Evolutionary conservation across 495 filamentous ascomycete species (phyloP).

Genomic region (Cercophora newfieldiana): DNA sequence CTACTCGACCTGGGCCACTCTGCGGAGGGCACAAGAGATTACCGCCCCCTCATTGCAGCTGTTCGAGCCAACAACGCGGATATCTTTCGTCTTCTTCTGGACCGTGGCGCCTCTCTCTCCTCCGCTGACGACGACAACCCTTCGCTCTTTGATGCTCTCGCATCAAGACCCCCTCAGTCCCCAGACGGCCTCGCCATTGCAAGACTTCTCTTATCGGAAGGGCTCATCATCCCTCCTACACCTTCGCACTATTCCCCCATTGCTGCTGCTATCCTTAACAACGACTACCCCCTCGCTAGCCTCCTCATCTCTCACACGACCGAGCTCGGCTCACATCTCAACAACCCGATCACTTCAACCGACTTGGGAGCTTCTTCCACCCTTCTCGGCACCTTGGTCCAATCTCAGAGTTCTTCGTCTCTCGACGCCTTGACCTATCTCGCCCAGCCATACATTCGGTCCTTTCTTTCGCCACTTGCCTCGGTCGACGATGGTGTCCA

Average conservation of each 20-base stretch:
- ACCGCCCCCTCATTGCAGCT: constrained; percentile 3
- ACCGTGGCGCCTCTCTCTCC: background rate
- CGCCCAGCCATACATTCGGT: too few species aligned
- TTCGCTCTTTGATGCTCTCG: too few species aligned
- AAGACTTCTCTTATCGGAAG: background rate
- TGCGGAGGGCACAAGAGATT: background rate
- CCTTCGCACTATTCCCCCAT: background rate
- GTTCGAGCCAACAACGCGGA: constrained; percentile 10
- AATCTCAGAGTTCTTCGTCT: too few species aligned
- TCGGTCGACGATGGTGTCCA: too few species aligned
- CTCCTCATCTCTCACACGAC: background rate
- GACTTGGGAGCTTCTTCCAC: background rate
- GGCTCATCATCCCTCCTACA: background rate
- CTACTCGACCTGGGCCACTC: constrained; percentile 14
- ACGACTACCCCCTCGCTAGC: background rate
- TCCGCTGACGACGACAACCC: background rate
- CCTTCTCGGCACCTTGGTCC: background rate
- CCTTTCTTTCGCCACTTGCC: too few species aligned
- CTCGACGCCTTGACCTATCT: too few species aligned
- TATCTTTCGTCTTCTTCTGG: constrained; percentile 7
- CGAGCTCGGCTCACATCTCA: background rate
- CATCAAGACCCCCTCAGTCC: too few species aligned
- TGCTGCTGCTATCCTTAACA: background rate
- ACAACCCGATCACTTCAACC: background rate
- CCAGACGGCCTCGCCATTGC: background rate